These are phyloP conservation scores for Tardiomyces depauwii DNA, from an alignment of 1,139 yeast species.

Conservation along the genomic window DNA sequence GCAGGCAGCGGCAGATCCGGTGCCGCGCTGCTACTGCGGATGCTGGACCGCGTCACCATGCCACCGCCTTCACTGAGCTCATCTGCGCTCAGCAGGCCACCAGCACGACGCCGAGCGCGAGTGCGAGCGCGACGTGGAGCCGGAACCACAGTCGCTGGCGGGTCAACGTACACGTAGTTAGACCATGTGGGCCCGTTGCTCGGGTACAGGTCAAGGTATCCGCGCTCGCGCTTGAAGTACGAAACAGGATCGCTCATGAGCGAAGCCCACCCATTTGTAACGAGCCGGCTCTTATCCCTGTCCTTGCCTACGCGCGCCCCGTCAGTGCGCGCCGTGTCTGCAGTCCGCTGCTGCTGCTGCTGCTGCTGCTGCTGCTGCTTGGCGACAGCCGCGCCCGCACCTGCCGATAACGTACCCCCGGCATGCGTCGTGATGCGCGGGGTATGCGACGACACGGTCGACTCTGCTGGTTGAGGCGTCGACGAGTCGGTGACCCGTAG, in stretches of 20 bases:
- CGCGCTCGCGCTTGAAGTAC: conserved; percentile 20
- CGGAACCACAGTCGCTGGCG: conserved; percentile 2
- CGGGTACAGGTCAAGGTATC: conserved; percentile 20
- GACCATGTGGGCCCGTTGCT: conserved; percentile 23
- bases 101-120: conserved; percentile 5
- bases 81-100: neutral
- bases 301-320: neutral
- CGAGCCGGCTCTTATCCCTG: neutral
- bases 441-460: neutral
- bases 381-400: too few relatives aligned
- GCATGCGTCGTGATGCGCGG: neutral
- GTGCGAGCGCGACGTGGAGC: conserved; percentile 4
- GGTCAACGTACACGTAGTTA: conserved; percentile 14
- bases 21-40: neutral
- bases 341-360: neutral
- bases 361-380: neutral
- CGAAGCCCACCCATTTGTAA: conserved; percentile 15
- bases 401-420: too few relatives aligned
- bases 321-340: neutral
- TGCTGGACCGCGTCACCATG: neutral
- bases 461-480: neutral
- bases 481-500: neutral
- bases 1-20: neutral
- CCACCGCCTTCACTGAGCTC: neutral
- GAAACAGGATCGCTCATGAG: conserved; percentile 19